These are phyloP conservation scores for Sporothrix luriei DNA, from an alignment of 2,329 filamentous ascomycete genomes.

Conservation along the genomic window DNA sequence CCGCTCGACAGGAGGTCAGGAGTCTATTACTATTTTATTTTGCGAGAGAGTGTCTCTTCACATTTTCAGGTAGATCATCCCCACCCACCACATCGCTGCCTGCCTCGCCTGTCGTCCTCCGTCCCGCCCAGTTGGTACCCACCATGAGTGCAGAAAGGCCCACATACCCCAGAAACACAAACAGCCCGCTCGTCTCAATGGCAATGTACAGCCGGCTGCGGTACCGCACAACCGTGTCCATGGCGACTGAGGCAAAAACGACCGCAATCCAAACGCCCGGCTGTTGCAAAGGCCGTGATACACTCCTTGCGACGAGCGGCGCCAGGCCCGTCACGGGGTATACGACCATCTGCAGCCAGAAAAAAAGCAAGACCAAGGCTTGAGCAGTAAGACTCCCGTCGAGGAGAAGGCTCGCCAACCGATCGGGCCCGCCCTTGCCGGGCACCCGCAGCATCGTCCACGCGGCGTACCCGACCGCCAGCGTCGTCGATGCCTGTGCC, in stretches of 20 bases:
- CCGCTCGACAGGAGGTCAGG: no score
- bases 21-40: no score
- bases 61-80: no score
- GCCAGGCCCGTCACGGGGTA: constrained; percentile 31
- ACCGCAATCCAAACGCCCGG: constrained; percentile 36
- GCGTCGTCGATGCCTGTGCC: constrained; percentile 38
- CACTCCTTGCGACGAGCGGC: constrained; percentile 32
- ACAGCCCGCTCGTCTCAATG: constrained; percentile 46
- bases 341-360: constrained; percentile 30
- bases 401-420: constrained; percentile 32
- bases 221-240: constrained; percentile 40
- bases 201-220: constrained; percentile 47
- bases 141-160: constrained; percentile 26
- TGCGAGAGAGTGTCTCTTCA: no score
- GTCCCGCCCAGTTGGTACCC: not conserved
- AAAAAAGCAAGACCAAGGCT: constrained; percentile 18
- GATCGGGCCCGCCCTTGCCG: constrained; percentile 30
- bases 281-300: constrained; percentile 19
- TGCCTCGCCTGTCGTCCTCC: no score
- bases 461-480: constrained; percentile 39
- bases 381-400: constrained; percentile 29
- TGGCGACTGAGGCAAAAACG: constrained; percentile 19
- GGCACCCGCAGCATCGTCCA: constrained; percentile 32
- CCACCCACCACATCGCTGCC: no score
- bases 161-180: constrained; percentile 39